Evolutionary conservation across 345 rosid species (phyloP), one percentile per base, ranked within the genome.

Genomic region (Lepidium aucheri): DNA sequence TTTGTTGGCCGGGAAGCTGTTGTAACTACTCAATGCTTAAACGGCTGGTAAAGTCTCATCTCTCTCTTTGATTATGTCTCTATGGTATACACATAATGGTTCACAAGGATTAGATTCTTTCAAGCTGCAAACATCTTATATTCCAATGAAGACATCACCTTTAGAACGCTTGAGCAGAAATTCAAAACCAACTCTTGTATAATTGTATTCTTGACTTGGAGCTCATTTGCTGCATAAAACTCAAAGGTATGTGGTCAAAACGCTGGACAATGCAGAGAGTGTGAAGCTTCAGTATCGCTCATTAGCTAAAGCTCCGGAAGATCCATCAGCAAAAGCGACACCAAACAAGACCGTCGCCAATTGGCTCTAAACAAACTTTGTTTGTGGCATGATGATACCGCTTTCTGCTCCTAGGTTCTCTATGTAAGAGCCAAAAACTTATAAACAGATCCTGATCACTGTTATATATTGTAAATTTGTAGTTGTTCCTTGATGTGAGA

Each of bases 1-100:
- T 92, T 92, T 83, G 98, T 92, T 68, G 98, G 96, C 65, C 91
- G 98, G 1, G 89, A 87, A 78, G 98, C 98, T 56, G 84, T 89
- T 60, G 96, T 89, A 40, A 92, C 96, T 59, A 84, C 98, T 30
- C 98, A 92, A 61, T 92, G 98, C 90, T 81, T 92, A 73, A 89
- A 92, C 70, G 98, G 96, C 84, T 92, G 98, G 98, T 89, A 69
- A 51, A 83, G 9, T 57, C 60, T 41, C 18, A 12, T 72, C 50
- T 56, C 22, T 14, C n/a, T 8, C 54, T 15, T 33, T 15, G 44
- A 4, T 32, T 22, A 40, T 18, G 60, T 40, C 51, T 45, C 9
- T 45, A 34, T 38, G 13, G 40, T 50, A 14, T 47, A 36, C 68
- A 20, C 35, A 36, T 20, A 5, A 42, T 60, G 15, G 11, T 24